Evolutionary conservation across 2,329 filamentous ascomycete species (phyloP), one percentile per base, ranked within the genome.

Genomic region (Calonectria naviculata): DNA sequence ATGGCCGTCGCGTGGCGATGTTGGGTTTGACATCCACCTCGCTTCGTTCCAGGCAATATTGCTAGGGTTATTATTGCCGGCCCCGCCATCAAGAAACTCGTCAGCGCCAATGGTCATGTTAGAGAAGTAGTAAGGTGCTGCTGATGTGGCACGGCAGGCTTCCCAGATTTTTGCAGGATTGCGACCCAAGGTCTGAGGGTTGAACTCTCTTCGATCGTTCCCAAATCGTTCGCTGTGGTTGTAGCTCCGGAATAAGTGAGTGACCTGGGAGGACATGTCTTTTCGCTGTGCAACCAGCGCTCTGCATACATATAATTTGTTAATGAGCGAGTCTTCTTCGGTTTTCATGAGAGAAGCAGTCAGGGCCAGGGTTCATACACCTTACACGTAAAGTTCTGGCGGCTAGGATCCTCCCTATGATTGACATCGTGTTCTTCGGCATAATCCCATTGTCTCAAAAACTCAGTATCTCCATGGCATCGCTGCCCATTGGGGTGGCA

Each of bases 21-120:
- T 31, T 24, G 12, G 34, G 52, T 63, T 63, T 6, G 60, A 36
- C 60, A 63, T 63, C 60, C 60, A 63, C 28, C 36, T 46, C 4
- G 60, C 60, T 19, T 63, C 60, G n/a, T 49, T 63, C 60, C 42
- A 63, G 5, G 60, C 60, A 19, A 63, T 49, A 29, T 47, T 63
- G 7, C 60, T 63, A 1, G 60, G 60, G 44, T 63, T 63, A 8
- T 63, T 63, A 19, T 49, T 63, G 21, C 60, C 60, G 5, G 60
- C 60, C 13, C 42, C 44, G 21, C 60, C 60, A 19, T 63, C 60
- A 34, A 63, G 44, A 19, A 63, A 63, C 42, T 63, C 60, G 21
- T 63, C 44, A 10, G 42, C 13, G 5, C 44, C 60, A 34, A 63
- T 63, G 15, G 9, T 34, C 21, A 63, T 63, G 29, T 44, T 63